Conservation (phyloP, 805 yeast genomes). For the Maudiozyma serrabonitensis region DNA sequence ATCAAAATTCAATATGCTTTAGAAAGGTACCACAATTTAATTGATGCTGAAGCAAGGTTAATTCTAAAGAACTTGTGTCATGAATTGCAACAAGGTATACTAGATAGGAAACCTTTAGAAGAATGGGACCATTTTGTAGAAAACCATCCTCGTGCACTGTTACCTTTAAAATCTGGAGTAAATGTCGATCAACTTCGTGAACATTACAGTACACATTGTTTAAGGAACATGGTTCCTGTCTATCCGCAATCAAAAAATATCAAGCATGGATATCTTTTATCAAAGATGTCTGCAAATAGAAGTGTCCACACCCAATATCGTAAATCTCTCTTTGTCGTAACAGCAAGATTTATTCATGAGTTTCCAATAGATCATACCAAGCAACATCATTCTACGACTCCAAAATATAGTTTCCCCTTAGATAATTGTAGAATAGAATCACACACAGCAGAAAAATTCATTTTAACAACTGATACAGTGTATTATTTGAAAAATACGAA, state of each 20-base stretch:
- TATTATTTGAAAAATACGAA: not conserved
- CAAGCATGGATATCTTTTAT: not conserved
- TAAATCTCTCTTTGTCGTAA: conserved; percentile 52
- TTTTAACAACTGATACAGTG: not conserved
- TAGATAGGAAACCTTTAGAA: conserved; percentile 41
- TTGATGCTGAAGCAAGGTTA: conserved; percentile 43
- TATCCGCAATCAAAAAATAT: not conserved
- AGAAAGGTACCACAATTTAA: conserved; percentile 38
- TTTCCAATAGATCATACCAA: conserved; percentile 35
- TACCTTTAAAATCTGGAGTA: conserved; percentile 29
- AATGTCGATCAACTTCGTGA: not conserved
- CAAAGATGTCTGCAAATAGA: not conserved
- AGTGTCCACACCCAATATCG: not conserved
- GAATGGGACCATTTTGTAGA: conserved; percentile 64
- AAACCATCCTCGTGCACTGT: conserved; percentile 32
- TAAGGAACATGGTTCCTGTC: not conserved
- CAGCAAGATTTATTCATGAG: conserved; percentile 58
- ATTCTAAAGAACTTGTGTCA: conserved; percentile 42
- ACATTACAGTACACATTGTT: not conserved
- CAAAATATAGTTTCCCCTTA: conserved; percentile 1
- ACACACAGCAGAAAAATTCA: conserved; percentile 44
- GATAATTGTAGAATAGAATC: conserved; percentile 2
- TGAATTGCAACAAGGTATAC: conserved; percentile 35
- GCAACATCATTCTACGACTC: conserved; percentile 3
- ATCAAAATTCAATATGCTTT: conserved; percentile 49